Conservation (phyloP, 345 rosid genomes). For the Rhizophora mangle region DNA sequence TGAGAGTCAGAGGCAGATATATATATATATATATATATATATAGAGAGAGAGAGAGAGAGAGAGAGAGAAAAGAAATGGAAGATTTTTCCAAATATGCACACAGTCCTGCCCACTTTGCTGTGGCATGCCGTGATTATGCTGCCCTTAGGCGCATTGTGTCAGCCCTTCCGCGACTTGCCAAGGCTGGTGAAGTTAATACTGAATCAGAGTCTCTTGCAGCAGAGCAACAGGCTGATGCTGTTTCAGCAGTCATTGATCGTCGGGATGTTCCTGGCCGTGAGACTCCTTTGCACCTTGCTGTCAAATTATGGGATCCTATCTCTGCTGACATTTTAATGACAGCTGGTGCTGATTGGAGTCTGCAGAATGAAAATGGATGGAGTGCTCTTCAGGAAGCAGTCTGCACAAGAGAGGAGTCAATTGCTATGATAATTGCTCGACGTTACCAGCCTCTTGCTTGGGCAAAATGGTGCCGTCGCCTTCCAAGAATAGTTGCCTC, state of each 20-base stretch:
- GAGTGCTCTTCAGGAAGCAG: conserved; percentile 99
- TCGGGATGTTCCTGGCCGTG: conserved; percentile 91
- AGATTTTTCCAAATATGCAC: conserved; percentile 63
- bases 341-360: conserved; percentile 97
- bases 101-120: conserved; percentile 89
- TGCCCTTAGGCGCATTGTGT: conserved; percentile 55
- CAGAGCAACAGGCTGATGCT: conserved; percentile 76
- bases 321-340: conserved; percentile 86
- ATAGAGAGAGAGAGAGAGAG: not conserved
- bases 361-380: conserved; percentile 98
- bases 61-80: conserved; percentile 47
- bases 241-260: conserved; percentile 68
- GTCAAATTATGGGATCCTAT: conserved; percentile 75
- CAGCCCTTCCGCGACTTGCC: conserved; percentile 62
- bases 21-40: too few species aligned
- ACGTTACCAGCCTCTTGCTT: conserved; percentile 96
- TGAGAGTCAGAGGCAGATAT: not conserved
- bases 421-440: conserved; percentile 88
- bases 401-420: conserved; percentile 91
- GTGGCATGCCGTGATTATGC: conserved; percentile 74
- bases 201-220: conserved; percentile 71
- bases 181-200: conserved; percentile 81
- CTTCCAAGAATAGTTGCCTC: conserved; percentile 90
- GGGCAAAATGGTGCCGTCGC: conserved; percentile 99
- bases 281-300: conserved; percentile 96